Conservation (phyloP, 345 rosid species). For the Euphorbia peplus region DNA sequence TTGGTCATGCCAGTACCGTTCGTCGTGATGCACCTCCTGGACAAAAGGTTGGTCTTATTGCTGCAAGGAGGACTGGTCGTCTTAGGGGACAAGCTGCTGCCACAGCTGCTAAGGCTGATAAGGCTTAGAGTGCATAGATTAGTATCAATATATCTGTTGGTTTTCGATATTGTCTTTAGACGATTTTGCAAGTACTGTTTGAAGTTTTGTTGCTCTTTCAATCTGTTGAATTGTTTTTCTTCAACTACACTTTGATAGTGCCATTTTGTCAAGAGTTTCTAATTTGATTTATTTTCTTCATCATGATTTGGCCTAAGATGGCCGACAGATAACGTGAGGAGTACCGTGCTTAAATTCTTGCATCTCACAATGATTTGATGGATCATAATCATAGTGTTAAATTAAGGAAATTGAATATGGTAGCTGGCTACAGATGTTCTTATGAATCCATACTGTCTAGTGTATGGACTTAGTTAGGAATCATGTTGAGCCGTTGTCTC, state of each 20-base stretch:
- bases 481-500: too few species aligned
- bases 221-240: not conserved
- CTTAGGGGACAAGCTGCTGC: conserved; percentile 12
- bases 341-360: too few species aligned
- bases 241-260: not conserved
- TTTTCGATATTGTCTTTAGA: not conserved
- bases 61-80: conserved; percentile 13
- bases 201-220: conserved; percentile 1
- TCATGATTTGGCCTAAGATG: not conserved
- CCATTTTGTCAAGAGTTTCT: not conserved
- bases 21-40: conserved; percentile 10
- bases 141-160: not conserved
- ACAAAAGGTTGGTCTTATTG: conserved; percentile 12
- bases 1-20: conserved; percentile 14
- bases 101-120: conserved; percentile 7
- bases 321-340: too few species aligned
- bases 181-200: not conserved
- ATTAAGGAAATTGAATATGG: too few species aligned
- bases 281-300: not conserved
- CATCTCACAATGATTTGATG: too few species aligned
- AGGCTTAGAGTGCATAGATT: conserved; percentile 3
- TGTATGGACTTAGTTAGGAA: too few species aligned
- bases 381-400: too few species aligned
- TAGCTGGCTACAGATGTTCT: too few species aligned
- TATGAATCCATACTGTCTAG: too few species aligned